phyloP scores from a whole-genome alignment of 2,329 filamentous ascomycete genomes.

The Aspergillus chevalieri region DNA sequence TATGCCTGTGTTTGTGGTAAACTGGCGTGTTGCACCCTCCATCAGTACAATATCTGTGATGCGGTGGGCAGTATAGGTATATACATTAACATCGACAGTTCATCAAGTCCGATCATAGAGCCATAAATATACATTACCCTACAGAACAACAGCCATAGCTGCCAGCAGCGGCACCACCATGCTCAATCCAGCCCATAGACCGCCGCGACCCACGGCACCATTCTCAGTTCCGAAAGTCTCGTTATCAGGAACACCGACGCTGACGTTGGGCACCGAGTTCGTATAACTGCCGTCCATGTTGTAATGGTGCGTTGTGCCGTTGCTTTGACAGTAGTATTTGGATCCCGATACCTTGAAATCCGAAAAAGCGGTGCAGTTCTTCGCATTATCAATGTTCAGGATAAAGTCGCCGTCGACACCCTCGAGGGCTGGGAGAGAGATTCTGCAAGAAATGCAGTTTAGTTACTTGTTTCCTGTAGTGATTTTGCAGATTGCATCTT shows the following conservation, averaged over 20 bases:
- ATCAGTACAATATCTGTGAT: no score
- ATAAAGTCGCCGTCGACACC: neutral
- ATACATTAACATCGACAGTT: no score
- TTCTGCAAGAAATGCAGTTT: neutral
- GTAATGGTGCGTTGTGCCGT: neutral
- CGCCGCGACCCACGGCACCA: neutral
- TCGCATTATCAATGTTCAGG: neutral
- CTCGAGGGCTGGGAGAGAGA: neutral
- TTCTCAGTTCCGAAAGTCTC: neutral
- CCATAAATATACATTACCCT: no score
- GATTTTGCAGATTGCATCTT: no score
- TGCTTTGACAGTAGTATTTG: neutral
- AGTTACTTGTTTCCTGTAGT: no score
- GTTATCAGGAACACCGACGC: neutral
- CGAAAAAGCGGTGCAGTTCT: neutral
- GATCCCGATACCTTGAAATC: neutral
- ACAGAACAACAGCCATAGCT: neutral
- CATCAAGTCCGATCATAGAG: no score
- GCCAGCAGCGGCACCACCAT: neutral
- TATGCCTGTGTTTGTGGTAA: no score
- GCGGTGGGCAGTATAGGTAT: no score
- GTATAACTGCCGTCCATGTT: neutral
- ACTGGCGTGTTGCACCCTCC: no score
- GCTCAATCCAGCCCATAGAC: neutral
- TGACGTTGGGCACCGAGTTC: neutral